Evolutionary conservation across 148 eudicot species (phyloP), one percentile per base, ranked within the genome.

Genomic region (Limonium bicolor): DNA sequence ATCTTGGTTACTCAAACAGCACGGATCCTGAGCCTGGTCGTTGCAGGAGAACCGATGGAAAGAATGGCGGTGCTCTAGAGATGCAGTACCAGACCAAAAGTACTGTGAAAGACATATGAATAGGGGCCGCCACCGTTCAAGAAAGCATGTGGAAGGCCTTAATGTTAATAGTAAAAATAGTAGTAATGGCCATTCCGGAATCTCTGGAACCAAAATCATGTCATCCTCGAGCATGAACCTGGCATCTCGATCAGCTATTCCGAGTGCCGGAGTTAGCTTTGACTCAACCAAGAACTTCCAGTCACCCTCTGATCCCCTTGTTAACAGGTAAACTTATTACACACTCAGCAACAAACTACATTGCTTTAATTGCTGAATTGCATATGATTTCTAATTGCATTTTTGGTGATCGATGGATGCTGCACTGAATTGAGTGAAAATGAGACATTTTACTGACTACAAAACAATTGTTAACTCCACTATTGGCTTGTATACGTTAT

Each of bases 1-100:
- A 62, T 49, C 49, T 76, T 41, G 84, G 79, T 24, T 69, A 55
- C 55, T 50, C 79, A 18, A 69, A 40, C 50, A 72, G 37, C 61
- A 53, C 61, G 1, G 85, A 77, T 34, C 85, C 85, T 1, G 85
- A 77, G 62, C 85, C 85, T 3, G 85, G 85, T 30, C 50, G 85
- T 62, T 77, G 85, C 37, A 68, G 85, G 6, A 52, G 85, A 48
- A 77, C 80, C 0, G 85, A 73, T 13, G 85, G 80, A 9, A 73
- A 73, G 69, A 77, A 49, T 73, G 80, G 80, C 73, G 80, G 61
- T 77, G 85, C 64, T 56, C 84, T 0, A 59, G 56, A 30, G 84
- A 77, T 17, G 84, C 79, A 2, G 79, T 77, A 18, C 56, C 61
- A 4, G 72, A 69, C 27, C 76, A 70, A 28, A 77, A 77, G 51